These are phyloP conservation scores for Microbotryum violaceum DNA, from an alignment of 1,284 basidiomycete genomes.

Conservation along the genomic window DNA sequence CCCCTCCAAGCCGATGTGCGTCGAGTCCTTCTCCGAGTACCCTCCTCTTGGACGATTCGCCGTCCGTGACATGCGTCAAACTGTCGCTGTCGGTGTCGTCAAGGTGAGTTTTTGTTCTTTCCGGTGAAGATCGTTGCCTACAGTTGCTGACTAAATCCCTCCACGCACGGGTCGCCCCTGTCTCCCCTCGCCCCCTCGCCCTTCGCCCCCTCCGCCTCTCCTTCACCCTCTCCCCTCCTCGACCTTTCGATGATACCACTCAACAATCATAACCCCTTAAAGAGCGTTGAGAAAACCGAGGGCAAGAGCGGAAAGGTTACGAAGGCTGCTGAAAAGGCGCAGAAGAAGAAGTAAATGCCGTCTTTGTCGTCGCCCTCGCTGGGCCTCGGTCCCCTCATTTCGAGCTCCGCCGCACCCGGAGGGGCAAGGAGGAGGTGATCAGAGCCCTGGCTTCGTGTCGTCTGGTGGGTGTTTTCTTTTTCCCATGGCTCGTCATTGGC, in stretches of 20 bases:
- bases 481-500: not conserved
- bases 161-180: too few species aligned
- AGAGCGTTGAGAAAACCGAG: constrained; percentile 77
- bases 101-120: constrained; percentile 43
- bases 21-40: constrained; percentile 53
- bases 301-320: constrained; percentile 71
- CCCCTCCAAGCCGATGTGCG: constrained; percentile 84
- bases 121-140: too few species aligned
- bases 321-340: constrained; percentile 86
- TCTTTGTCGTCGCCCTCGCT: not conserved
- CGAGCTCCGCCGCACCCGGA: too few species aligned
- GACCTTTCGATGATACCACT: too few species aligned
- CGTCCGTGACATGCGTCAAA: constrained; percentile 55
- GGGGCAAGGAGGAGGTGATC: too few species aligned
- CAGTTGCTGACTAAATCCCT: not conserved
- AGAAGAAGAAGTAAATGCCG: constrained; percentile 4
- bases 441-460: too few species aligned
- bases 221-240: too few species aligned
- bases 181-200: too few species aligned
- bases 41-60: constrained; percentile 97
- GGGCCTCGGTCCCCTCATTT: too few species aligned
- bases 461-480: too few species aligned
- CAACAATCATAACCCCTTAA: too few species aligned
- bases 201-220: too few species aligned
- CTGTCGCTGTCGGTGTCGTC: constrained; percentile 93